These are phyloP conservation scores for Trichoderma atrobrunneum DNA, from an alignment of 2,329 filamentous ascomycete genomes.

Conservation along the genomic window DNA sequence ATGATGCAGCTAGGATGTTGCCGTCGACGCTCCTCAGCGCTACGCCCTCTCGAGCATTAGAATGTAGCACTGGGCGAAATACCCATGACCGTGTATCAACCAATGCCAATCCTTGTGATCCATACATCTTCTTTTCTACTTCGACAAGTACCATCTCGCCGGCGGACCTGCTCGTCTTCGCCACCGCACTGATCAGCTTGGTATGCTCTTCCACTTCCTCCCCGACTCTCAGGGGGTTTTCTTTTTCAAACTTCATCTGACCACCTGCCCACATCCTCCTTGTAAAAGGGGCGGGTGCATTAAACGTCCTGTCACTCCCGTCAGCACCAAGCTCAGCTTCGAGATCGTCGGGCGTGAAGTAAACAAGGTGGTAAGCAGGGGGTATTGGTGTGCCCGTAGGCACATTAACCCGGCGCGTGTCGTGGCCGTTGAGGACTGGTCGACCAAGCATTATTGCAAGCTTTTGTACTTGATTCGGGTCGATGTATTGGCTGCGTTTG, in stretches of 20 bases:
- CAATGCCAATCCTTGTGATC: slow-evolving; percentile 49
- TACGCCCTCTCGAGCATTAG: background rate
- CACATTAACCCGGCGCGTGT: slow-evolving; percentile 32
- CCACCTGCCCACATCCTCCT: slow-evolving; percentile 68
- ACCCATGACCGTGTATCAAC: slow-evolving; percentile 54
- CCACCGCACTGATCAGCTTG: slow-evolving; percentile 48
- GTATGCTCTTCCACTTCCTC: slow-evolving; percentile 57
- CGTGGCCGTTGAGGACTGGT: slow-evolving; percentile 38
- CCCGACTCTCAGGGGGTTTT: slow-evolving; percentile 46
- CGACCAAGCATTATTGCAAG: slow-evolving; percentile 58
- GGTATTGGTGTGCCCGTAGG: slow-evolving; percentile 50
- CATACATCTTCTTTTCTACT: slow-evolving; percentile 59
- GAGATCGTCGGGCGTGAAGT: slow-evolving; percentile 58
- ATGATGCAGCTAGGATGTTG: slow-evolving; percentile 23
- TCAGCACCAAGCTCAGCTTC: slow-evolving; percentile 56
- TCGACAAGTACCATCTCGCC: slow-evolving; percentile 64
- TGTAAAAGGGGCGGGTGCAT: slow-evolving; percentile 58
- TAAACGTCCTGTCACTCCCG: slow-evolving; percentile 60
- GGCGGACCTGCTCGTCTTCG: slow-evolving; percentile 54
- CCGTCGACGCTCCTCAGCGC: slow-evolving; percentile 1
- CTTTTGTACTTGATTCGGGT: slow-evolving; percentile 62
- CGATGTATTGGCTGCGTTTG: slow-evolving; percentile 48
- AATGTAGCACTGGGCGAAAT: slow-evolving; percentile 39
- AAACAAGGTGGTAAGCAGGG: slow-evolving; percentile 60
- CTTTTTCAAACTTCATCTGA: slow-evolving; percentile 38